These are phyloP conservation scores for Debaryomycetaceae sp. DNA, from an alignment of 1,139 yeast species.

Conservation along the genomic window DNA sequence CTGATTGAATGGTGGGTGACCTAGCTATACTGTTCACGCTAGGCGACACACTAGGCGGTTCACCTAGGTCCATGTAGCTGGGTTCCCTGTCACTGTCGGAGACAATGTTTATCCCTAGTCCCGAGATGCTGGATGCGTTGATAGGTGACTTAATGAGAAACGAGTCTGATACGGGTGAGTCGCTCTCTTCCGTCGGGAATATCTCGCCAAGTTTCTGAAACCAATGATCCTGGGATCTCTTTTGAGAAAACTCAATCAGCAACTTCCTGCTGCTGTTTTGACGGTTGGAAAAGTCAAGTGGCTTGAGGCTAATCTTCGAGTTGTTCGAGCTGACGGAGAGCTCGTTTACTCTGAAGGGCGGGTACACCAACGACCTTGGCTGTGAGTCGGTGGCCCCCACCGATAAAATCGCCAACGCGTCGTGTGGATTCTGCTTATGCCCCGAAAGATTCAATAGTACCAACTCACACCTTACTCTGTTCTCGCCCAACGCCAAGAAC, in stretches of 20 bases:
- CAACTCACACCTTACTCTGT: slow-evolving; percentile 21
- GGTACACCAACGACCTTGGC: slow-evolving; percentile 33
- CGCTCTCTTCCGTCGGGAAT: slow-evolving; percentile 28
- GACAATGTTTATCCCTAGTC: slow-evolving; percentile 34
- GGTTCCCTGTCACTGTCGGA: slow-evolving; percentile 11
- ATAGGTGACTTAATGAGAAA: slow-evolving; percentile 20
- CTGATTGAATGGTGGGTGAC: background rate
- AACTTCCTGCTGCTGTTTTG: background rate
- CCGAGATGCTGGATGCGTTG: slow-evolving; percentile 22
- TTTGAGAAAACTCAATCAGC: background rate
- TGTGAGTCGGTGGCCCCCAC: slow-evolving; percentile 12
- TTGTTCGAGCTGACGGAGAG: slow-evolving; percentile 19
- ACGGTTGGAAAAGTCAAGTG: slow-evolving; percentile 21
- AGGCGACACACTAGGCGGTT: background rate
- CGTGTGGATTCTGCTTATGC: slow-evolving; percentile 14
- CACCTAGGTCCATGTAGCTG: background rate
- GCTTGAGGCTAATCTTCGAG: slow-evolving; percentile 20
- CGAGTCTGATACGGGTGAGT: slow-evolving; percentile 19
- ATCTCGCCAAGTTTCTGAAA: slow-evolving; percentile 23
- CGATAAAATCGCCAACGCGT: slow-evolving; percentile 39
- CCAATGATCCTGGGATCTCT: slow-evolving; percentile 16
- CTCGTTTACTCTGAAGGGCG: slow-evolving; percentile 40
- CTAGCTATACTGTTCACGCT: background rate
- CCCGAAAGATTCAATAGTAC: slow-evolving; percentile 28
- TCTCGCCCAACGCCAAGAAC: slow-evolving; percentile 3